Evolutionary conservation across 345 rosid species (phyloP), one percentile per base, ranked within the genome.

Genomic region (Moringa oleifera): DNA sequence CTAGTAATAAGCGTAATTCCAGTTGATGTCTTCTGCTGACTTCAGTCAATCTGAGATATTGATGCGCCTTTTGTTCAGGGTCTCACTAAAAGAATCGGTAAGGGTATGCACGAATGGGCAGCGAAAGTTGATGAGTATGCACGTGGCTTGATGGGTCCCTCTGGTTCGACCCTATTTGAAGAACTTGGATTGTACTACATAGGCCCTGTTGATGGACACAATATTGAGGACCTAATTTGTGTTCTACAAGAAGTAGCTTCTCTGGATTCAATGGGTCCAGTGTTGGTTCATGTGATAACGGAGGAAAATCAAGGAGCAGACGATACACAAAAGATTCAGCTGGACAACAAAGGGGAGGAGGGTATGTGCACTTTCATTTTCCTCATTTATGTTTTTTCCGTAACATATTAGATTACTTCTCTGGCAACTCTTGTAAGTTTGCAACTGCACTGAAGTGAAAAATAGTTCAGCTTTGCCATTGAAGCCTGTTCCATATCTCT

Each of bases 51-150:
- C 1, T 12, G 56, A 49, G 54, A 56, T 20, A 53, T 31, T 37
- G 51, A 31, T 50, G 23, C 7, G 19, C 10, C 41, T 41, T 53
- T 33, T 65, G 75, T 37, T 62, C 58, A 85, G 96, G 98, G 79
- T 45, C 75, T 89, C 71, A 93, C 96, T 47, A 92, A 92, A 77
- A 85, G 71, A 69, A 85, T 92, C 7, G 96, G 96, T 65, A 73
- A 41, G 70, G 93, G 93, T 16, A 87, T 89, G 93, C 84, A 92
- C 68, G 96, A 87, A 68, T 80, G 85, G 81, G 96, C 97, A 33
- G 98, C 98, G 69, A 89, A 92, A 81, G 85, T 92, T 51, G 98
- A 92, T 71, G 96, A 92, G 81, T 92, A 85, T 77, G 93, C 96
- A 22, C 95, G 98, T 68, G 98, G 98, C 73, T 77, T 92, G 95